Conservation (phyloP, 495 filamentous ascomycete genomes). For the Neurospora africana region DNA sequence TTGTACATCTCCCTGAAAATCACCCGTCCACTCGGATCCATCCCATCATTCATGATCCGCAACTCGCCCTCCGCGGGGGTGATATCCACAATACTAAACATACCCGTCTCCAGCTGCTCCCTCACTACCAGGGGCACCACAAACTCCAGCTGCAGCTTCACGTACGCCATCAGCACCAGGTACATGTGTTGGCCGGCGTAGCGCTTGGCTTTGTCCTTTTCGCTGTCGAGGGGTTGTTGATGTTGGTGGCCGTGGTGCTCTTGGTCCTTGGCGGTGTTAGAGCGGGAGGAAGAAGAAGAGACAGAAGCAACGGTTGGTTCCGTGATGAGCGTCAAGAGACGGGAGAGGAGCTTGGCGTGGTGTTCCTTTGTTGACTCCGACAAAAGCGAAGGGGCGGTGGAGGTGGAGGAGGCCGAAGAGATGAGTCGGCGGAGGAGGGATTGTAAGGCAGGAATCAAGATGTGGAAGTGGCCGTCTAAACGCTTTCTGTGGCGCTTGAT, state of each 20-base stretch:
- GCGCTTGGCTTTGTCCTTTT: slow-evolving; percentile 63
- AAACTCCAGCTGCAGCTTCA: slow-evolving; percentile 50
- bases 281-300: slow-evolving; percentile 33
- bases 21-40: slow-evolving; percentile 58
- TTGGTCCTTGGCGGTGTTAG: neutral
- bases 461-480: slow-evolving; percentile 49
- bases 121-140: slow-evolving; percentile 44
- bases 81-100: slow-evolving; percentile 62
- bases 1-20: slow-evolving; percentile 64
- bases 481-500: slow-evolving; percentile 40
- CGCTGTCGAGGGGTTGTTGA: slow-evolving; percentile 47
- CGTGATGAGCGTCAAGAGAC: slow-evolving; percentile 66
- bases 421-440: slow-evolving; percentile 55
- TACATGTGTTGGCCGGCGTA: slow-evolving; percentile 68
- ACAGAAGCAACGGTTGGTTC: slow-evolving; percentile 70
- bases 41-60: slow-evolving; percentile 53
- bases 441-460: slow-evolving; percentile 53
- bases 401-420: slow-evolving; percentile 29
- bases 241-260: slow-evolving; percentile 1
- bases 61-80: slow-evolving; percentile 49
- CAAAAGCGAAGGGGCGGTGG: neutral
- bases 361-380: slow-evolving; percentile 18
- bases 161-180: slow-evolving; percentile 61
- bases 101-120: slow-evolving; percentile 56
- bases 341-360: slow-evolving; percentile 54